Base-by-base conservation (phyloP, 768 basidiomycete genomes). In the Mrakia hoshinonis region DNA sequence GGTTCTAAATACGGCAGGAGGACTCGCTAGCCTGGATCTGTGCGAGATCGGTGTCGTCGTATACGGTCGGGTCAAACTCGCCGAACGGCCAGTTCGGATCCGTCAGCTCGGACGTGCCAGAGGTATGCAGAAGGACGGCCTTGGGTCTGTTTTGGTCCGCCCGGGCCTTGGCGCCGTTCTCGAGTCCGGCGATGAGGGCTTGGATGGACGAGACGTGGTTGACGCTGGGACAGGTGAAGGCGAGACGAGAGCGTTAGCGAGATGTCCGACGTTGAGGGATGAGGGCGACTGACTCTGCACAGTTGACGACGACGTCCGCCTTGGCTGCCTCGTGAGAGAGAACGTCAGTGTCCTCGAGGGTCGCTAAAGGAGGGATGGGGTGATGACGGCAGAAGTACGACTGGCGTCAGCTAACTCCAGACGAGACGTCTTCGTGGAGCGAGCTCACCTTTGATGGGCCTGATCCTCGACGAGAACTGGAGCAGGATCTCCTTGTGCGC, bases 81-180 rank as follows among this genome's bases (percentile, higher is more conserved):
- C 72, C 72, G 1, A 29, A 18, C 22, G 67, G 49, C 39, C 68
- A 29, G 2, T 31, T 18, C 26, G 38, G 26, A 18, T 52, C 67
- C 12, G 29, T 7, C 10, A 73, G 61, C 20, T 63, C 72, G 20
- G 67, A 67, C 2, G 72, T 73, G 3, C 70, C 70, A 4, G 24
- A 46, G 20, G 72, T 73, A 46, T 73, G 72, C 22, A 73, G 24
- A 29, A 43, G 47, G 4, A 72, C 65, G 47, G 70, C 70, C 55
- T 72, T 72, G 34, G 18, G 38, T 60, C 63, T 13, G 26, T 68
- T 68, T 11, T 36, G 20, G 1, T 43, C 46, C 15, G 46, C 36
- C 15, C 72, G 36, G 4, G 20, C 46, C 5, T 62, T 4, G 12
- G 72, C 61, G 3, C 38, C 61, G 7, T 47, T 36, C n/a, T 73